phyloP scores from a whole-genome alignment of 108 stramenopile species.

The Nitzschia sp. region DNA sequence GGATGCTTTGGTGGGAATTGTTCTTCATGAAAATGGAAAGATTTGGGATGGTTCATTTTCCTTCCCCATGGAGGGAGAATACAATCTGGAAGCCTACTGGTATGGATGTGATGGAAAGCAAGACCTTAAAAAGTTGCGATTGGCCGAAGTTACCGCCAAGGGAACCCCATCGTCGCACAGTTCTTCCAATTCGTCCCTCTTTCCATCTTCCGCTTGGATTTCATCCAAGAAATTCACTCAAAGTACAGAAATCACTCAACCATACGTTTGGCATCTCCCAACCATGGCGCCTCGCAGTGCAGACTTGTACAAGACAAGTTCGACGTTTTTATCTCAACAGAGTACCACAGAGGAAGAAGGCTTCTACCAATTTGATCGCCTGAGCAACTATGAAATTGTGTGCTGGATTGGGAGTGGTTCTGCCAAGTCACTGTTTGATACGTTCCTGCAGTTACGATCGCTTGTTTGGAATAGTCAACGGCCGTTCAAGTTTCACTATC shows the following conservation, averaged over 20 bases:
- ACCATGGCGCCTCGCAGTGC: background rate
- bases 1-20: constrained; percentile 29
- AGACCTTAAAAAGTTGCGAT: constrained; percentile 10
- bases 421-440: constrained; percentile 11
- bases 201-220: constrained; percentile 22
- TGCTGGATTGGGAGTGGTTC: constrained; percentile 57
- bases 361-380: constrained; percentile 30
- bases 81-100: constrained; percentile 25
- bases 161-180: background rate
- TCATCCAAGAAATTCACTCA: constrained; percentile 19
- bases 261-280: constrained; percentile 28
- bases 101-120: constrained; percentile 28
- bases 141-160: background rate
- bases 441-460: constrained; percentile 37
- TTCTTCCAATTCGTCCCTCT: constrained; percentile 3
- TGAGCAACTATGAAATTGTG: constrained; percentile 56
- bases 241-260: constrained; percentile 8
- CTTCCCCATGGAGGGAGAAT: constrained; percentile 39
- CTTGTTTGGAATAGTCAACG: constrained; percentile 30
- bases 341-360: constrained; percentile 13
- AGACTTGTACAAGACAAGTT: constrained; percentile 14
- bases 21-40: constrained; percentile 10
- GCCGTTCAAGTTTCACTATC: constrained; percentile 59
- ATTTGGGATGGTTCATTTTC: constrained; percentile 36
- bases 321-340: constrained; percentile 14